phyloP scores from a whole-genome alignment of 164 flowering plant genomes.

The Aristolochia californica region DNA sequence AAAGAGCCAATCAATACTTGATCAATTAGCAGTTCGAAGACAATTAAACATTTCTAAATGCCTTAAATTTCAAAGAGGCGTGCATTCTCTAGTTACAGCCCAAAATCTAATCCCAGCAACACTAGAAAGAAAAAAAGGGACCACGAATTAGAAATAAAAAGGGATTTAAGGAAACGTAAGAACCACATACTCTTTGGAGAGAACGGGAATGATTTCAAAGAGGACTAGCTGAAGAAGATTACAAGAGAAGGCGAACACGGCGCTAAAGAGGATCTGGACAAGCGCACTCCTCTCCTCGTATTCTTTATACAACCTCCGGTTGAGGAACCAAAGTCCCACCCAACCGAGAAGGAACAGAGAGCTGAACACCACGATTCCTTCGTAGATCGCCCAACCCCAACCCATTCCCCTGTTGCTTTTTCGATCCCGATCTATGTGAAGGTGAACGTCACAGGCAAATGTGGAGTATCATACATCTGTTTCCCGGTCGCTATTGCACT shows the following conservation, averaged over 20 bases:
- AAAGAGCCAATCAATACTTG: no score
- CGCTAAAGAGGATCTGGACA: constrained; percentile 93
- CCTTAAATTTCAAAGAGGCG: no score
- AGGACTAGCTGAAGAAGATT: constrained; percentile 89
- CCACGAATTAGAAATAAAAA: not conserved
- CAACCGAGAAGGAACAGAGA: constrained; percentile 66
- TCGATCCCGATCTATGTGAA: not conserved
- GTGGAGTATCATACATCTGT: no score
- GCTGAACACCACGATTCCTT: constrained; percentile 59
- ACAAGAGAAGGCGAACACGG: constrained; percentile 94
- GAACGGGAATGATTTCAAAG: constrained; percentile 91
- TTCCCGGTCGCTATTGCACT: no score
- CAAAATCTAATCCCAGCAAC: no score
- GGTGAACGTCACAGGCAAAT: no score
- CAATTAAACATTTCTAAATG: no score
- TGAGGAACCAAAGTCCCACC: constrained; percentile 89
- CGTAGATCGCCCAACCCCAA: constrained; percentile 61
- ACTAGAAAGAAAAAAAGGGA: no score
- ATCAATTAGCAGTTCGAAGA: no score
- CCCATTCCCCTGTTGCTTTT: constrained; percentile 25
- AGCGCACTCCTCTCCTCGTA: constrained; percentile 88
- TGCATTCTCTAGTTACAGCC: no score
- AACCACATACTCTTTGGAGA: constrained; percentile 77
- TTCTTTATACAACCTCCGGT: constrained; percentile 81
- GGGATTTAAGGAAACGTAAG: not conserved